Conservation (phyloP, 2,329 filamentous ascomycete genomes). For the Phaeosphaeria sp. region DNA sequence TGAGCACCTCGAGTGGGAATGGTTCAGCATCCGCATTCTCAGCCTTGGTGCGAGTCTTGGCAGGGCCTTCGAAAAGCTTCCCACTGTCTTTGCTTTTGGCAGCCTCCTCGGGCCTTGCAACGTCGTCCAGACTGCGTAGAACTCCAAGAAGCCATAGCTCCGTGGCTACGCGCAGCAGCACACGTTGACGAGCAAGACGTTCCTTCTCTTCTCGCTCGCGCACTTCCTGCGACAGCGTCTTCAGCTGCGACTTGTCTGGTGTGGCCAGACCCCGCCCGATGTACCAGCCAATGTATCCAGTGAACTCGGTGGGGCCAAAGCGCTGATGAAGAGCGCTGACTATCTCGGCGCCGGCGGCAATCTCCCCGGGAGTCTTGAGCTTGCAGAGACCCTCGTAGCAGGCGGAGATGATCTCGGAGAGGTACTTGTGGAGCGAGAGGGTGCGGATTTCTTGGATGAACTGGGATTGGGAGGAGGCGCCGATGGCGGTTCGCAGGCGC, state of each 20-base stretch:
- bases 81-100: conserved; percentile 64
- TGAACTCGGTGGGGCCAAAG: conserved; percentile 90
- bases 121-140: conserved; percentile 78
- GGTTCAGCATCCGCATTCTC: conserved; percentile 79
- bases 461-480: conserved; percentile 76
- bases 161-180: conserved; percentile 87
- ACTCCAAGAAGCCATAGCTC: conserved; percentile 95
- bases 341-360: conserved; percentile 89
- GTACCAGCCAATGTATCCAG: conserved; percentile 88
- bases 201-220: conserved; percentile 97
- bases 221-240: conserved; percentile 77
- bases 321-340: conserved; percentile 95
- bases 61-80: conserved; percentile 61
- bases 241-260: conserved; percentile 84
- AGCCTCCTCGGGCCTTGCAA: conserved; percentile 69
- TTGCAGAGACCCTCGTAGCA: conserved; percentile 94
- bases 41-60: conserved; percentile 67
- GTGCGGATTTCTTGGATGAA: conserved; percentile 91
- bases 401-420: conserved; percentile 94
- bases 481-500: conserved; percentile 88
- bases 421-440: conserved; percentile 91
- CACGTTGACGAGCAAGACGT: conserved; percentile 81
- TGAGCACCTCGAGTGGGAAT: conserved; percentile 95
- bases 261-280: conserved; percentile 89
- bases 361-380: conserved; percentile 89